These are phyloP conservation scores for Diaporthe vaccinii DNA, from an alignment of 2,329 filamentous ascomycete genomes.

Conservation along the genomic window DNA sequence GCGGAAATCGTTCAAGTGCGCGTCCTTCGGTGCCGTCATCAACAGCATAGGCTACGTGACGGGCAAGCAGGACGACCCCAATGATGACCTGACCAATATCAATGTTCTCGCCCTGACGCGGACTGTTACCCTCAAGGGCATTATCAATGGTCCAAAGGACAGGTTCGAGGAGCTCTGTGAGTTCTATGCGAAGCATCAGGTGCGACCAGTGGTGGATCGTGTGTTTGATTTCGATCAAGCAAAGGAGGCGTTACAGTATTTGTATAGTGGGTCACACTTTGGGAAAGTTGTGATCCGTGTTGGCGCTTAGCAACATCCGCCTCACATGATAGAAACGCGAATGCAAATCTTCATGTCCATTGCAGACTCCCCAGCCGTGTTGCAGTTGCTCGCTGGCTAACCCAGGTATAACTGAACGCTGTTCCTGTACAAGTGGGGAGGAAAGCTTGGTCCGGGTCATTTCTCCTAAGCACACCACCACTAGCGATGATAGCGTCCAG, in stretches of 20 bases:
- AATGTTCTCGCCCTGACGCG: constrained; percentile 61
- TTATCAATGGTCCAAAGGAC: constrained; percentile 71
- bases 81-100: constrained; percentile 64
- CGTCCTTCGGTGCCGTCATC: constrained; percentile 69
- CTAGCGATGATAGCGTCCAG: not conserved
- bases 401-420: fast-evolving
- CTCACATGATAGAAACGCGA: too few relatives aligned
- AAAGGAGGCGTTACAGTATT: constrained; percentile 61
- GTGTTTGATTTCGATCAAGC: constrained; percentile 58
- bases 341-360: not conserved
- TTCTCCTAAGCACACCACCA: not conserved
- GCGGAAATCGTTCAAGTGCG: constrained; percentile 64
- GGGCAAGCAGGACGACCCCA: constrained; percentile 61
- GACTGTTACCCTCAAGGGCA: constrained; percentile 59
- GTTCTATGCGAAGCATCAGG: constrained; percentile 52
- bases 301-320: not conserved
- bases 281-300: constrained; percentile 63
- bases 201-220: constrained; percentile 58
- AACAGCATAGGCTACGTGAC: constrained; percentile 57
- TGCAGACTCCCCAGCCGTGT: too few relatives aligned
- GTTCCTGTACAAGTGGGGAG: not conserved
- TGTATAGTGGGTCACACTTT: constrained; percentile 65
- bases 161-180: constrained; percentile 48
- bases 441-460: not conserved
- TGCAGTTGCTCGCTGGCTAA: not conserved